Percentiles rank a stretch among this genome's conserved stretches.
phyloP scores from a whole-genome alignment of 2,329 filamentous ascomycete species.

The Periconia sp. region DNA sequence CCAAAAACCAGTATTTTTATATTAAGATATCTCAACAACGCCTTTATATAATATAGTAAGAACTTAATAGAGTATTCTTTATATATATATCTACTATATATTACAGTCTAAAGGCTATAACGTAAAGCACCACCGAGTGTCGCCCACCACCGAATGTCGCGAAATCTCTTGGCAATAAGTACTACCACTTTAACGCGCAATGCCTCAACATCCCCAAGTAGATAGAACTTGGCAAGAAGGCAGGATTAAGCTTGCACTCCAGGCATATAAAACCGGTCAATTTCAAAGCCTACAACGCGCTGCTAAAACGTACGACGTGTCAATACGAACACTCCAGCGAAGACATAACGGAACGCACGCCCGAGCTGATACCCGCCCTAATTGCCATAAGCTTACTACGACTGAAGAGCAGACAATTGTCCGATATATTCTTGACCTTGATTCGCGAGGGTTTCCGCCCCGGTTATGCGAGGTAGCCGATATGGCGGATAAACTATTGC shows the following conservation, averaged over 20 bases:
- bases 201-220: conserved; percentile 4
- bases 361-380: background rate
- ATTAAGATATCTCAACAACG: background rate
- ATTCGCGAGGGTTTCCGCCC: conserved; percentile 13
- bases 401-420: conserved; percentile 17
- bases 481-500: conserved; percentile 21
- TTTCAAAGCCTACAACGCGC: conserved; percentile 8
- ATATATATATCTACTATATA: too few species aligned
- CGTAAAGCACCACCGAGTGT: background rate
- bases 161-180: background rate
- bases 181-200: background rate
- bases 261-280: conserved; percentile 4
- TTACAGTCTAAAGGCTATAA: background rate
- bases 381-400: conserved; percentile 8
- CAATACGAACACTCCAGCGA: conserved; percentile 1
- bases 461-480: conserved; percentile 14
- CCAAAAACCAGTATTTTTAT: background rate
- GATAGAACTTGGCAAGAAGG: conserved; percentile 3
- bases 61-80: too few species aligned
- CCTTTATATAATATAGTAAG: background rate
- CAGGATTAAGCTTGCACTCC: conserved; percentile 10
- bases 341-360: conserved; percentile 1
- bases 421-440: conserved; percentile 16
- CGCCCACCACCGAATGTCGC: background rate
- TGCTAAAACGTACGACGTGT: conserved; percentile 5